Evolutionary conservation across 2,329 filamentous ascomycete species (phyloP).

Genomic region (Colletotrichum noveboracense): DNA sequence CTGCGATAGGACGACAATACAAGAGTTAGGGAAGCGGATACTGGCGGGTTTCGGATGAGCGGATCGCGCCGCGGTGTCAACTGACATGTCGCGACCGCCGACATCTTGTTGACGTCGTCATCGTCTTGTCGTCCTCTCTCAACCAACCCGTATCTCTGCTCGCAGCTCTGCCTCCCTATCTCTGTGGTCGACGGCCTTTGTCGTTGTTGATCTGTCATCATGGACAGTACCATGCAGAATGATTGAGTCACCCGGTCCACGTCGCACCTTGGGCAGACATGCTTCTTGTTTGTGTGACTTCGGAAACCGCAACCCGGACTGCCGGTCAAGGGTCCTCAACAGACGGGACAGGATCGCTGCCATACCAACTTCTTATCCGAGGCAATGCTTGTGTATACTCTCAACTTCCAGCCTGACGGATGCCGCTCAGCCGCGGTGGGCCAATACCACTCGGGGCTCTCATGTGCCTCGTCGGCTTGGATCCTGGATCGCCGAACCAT

Average conservation of each 20-base stretch:
- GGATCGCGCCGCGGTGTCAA: background rate
- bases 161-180: background rate
- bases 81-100: background rate
- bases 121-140: background rate
- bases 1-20: background rate
- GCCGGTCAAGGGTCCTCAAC: background rate
- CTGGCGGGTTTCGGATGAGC: background rate
- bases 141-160: background rate
- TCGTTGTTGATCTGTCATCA: background rate
- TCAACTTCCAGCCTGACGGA: background rate
- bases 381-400: background rate
- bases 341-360: background rate
- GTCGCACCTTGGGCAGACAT: slow-evolving; percentile 5
- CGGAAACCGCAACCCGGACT: background rate
- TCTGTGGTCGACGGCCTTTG: background rate
- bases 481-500: background rate
- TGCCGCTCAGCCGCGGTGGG: background rate
- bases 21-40: background rate
- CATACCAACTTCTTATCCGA: background rate
- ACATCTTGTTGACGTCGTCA: background rate
- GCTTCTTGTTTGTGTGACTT: slow-evolving; percentile 1
- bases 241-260: background rate
- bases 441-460: background rate
- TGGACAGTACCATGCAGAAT: background rate
- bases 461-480: background rate